phyloP scores from a whole-genome alignment of 2,329 filamentous ascomycete genomes.

The Cladosporium sphaerospermum region DNA sequence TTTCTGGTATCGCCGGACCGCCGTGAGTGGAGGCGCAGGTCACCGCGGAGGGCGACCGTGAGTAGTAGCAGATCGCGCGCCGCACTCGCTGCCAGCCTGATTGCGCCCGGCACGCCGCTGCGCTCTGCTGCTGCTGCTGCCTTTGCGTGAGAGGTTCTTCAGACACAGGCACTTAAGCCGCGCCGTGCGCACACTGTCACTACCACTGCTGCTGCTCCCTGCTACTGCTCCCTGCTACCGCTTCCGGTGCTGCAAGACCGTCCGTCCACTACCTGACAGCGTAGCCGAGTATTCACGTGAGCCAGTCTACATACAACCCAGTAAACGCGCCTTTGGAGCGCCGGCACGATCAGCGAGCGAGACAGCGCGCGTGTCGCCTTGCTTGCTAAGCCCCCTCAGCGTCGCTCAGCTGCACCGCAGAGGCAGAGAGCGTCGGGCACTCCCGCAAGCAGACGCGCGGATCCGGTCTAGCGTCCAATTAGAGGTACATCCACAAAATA shows the following conservation, averaged over 20 bases:
- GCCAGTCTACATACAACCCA: neutral
- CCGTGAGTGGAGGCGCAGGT: neutral
- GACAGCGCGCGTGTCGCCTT: neutral
- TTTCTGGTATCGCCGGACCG: constrained; percentile 8
- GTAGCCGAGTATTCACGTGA: constrained; percentile 7
- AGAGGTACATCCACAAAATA: constrained; percentile 2
- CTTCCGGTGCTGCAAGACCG: neutral
- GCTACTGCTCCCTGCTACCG: neutral
- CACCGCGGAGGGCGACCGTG: constrained; percentile 4
- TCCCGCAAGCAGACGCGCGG: constrained; percentile 3
- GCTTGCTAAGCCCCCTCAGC: neutral
- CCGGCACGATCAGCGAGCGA: constrained; percentile 1
- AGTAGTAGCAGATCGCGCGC: constrained; percentile 9
- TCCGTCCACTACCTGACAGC: too few species aligned
- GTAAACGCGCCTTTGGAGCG: constrained; percentile 8
- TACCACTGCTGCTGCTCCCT: neutral
- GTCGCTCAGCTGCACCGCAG: neutral
- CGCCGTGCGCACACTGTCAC: constrained; percentile 10
- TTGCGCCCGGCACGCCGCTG: constrained; percentile 6
- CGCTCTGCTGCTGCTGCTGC: neutral
- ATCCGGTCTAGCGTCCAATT: constrained; percentile 7
- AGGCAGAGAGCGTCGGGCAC: constrained; percentile 3
- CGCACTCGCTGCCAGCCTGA: constrained; percentile 6
- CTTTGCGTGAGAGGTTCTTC: constrained; percentile 1
- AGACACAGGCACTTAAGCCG: constrained; percentile 12